These are phyloP conservation scores for Exserohilum turcica DNA, from an alignment of 2,329 filamentous ascomycete genomes.

Conservation along the genomic window DNA sequence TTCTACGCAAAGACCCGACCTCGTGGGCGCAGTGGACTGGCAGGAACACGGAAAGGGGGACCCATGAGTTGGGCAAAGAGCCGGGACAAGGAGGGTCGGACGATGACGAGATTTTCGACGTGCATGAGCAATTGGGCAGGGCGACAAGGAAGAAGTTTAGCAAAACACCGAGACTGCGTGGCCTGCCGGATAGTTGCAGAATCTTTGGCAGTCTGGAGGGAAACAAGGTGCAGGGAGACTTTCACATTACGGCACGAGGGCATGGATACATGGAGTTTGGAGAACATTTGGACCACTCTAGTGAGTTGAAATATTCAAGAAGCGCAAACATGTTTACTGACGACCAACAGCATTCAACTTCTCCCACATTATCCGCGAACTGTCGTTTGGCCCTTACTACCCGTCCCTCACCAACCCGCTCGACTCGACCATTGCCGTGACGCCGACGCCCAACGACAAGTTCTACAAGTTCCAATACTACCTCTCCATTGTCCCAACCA, in stretches of 20 bases:
- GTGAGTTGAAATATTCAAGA: constrained; percentile 58
- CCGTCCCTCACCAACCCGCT: constrained; percentile 92
- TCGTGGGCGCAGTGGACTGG: constrained; percentile 79
- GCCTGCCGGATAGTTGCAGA: constrained; percentile 74
- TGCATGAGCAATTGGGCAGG: constrained; percentile 84
- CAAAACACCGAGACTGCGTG: constrained; percentile 72
- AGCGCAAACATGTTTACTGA: constrained; percentile 5
- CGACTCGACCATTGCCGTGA: constrained; percentile 87
- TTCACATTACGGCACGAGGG: constrained; percentile 93
- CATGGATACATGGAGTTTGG: constrained; percentile 90
- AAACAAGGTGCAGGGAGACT: constrained; percentile 97
- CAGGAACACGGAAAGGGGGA: constrained; percentile 65
- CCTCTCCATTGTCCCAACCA: constrained; percentile 89
- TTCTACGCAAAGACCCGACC: constrained; percentile 76
- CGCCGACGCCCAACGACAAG: constrained; percentile 72
- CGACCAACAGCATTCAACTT: constrained; percentile 83
- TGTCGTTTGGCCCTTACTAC: constrained; percentile 97
- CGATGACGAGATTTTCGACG: constrained; percentile 75
- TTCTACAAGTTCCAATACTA: constrained; percentile 99
- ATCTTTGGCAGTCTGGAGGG: constrained; percentile 88
- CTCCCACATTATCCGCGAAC: constrained; percentile 92
- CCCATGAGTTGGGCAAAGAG: constrained; percentile 53
- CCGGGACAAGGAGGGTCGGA: constrained; percentile 35
- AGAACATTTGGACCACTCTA: constrained; percentile 77
- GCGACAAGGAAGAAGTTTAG: constrained; percentile 69